Base-by-base conservation (phyloP, 2,329 filamentous ascomycete genomes). In the Ophiostoma tasmaniense region DNA sequence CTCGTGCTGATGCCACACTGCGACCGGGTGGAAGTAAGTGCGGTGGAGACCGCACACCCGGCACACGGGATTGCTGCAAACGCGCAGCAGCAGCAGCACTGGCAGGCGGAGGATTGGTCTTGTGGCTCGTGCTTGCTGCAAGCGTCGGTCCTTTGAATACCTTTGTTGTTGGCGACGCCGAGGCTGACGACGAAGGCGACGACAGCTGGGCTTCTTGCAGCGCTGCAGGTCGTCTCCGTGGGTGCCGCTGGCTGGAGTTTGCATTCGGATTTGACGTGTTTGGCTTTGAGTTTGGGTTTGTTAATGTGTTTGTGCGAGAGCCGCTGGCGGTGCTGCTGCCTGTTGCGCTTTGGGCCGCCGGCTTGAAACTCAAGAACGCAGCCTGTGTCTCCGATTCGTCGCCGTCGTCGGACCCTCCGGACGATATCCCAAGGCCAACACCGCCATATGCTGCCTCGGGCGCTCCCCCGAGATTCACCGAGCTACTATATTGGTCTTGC, bases 351-450 rank as follows among this genome's bases (percentile, higher is more conserved):
- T 52, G 11, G 0, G 65, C 61, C 20, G 71, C 37, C 68, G 59
- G 37, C 30, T 79, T 79, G 73, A 82, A 82, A 0, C 81, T 83
- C 37, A 84, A 77, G 73, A 87, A 87, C 0, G 85, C 85, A 0
- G 84, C 84, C 72, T 86, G 84, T 2, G 79, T 81, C 68, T 86
- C 84, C 1, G 82, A 83, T 7, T 86, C 86, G 1, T 85, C 84
- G 25, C 79, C 82, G 14, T 78, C 78, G 37, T 80, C 80, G 74
- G 74, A n/a, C 74, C 76, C 3, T 74, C 73, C 14, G 0, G 67
- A 59, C 10, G 55, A 62, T 10, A 69, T 68, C 39, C 69, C 68
- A 14, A 42, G 42, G 7, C 68, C 68, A 22, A 69, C 55, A 2
- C 65, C 67, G 28, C 67, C 67, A 55, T 37, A 67, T 1, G 66